A percentile compares a stretch with the other conserved stretches of the same genome.
Conservation (phyloP, 805 yeast genomes). For the Saccharomyces paradoxus region DNA sequence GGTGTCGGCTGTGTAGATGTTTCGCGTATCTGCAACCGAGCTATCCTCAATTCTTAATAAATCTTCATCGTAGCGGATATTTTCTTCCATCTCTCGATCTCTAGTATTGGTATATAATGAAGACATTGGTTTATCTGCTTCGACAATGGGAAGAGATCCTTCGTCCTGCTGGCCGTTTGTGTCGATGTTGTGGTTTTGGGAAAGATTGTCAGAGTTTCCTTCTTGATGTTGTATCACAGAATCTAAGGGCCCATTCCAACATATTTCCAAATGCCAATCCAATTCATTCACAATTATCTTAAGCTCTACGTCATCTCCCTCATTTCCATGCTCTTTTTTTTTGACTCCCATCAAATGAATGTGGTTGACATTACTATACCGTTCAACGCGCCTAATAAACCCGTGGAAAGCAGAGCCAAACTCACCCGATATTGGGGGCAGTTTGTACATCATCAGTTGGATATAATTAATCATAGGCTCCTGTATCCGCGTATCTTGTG, state of each 20-base stretch:
- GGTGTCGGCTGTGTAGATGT: not conserved
- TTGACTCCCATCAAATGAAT: conserved; percentile 40
- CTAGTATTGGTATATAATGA: not conserved
- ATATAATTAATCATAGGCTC: conserved; percentile 58
- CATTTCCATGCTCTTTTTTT: conserved; percentile 4
- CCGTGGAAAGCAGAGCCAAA: conserved; percentile 39
- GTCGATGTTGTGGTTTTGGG: not conserved
- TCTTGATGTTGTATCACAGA: conserved; percentile 11
- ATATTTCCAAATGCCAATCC: conserved; percentile 28
- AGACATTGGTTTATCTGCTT: not conserved
- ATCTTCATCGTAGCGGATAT: conserved; percentile 3
- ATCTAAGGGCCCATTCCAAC: conserved; percentile 31
- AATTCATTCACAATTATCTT: conserved; percentile 25
- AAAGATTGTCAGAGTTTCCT: not conserved
- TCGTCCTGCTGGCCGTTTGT: not conserved
- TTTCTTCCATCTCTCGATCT: not conserved
- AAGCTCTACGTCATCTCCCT: conserved; percentile 8
- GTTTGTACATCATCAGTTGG: conserved; percentile 45
- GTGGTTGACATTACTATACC: conserved; percentile 48
- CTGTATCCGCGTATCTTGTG: conserved; percentile 42
- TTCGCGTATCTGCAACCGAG: conserved; percentile 5
- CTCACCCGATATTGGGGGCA: conserved; percentile 29
- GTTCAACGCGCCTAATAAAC: conserved; percentile 54
- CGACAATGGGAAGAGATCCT: not conserved
- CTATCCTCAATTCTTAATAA: conserved; percentile 20